Evolutionary conservation across 2,329 filamentous ascomycete genomes (phyloP).

Genomic region (Rutstroemia sp.): DNA sequence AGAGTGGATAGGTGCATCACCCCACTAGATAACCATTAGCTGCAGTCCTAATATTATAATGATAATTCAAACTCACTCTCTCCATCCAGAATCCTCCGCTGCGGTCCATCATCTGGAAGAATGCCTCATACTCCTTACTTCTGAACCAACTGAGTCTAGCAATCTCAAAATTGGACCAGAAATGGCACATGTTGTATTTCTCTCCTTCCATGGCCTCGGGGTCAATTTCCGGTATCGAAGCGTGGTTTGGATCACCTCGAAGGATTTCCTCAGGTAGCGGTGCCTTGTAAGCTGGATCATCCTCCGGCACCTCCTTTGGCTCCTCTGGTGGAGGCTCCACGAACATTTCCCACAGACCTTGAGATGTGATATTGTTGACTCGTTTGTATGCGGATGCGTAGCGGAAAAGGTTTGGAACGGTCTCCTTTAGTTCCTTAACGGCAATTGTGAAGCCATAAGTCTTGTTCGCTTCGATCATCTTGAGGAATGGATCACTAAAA

Average conservation of each 20-base stretch:
- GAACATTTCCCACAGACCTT: conserved; percentile 99
- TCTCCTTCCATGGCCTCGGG: conserved; percentile 94
- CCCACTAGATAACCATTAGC: conserved; percentile 59
- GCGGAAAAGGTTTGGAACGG: conserved; percentile 95
- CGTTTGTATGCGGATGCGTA: conserved; percentile 98
- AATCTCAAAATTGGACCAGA: conserved; percentile 99
- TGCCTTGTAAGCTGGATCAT: conserved; percentile 47
- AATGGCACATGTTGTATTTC: conserved; percentile 99
- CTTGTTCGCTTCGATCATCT: conserved; percentile 92
- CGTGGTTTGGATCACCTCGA: conserved; percentile 63
- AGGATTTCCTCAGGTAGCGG: conserved; percentile 75
- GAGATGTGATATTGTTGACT: conserved; percentile 78
- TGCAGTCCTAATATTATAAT: conserved; percentile 1
- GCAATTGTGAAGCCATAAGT: conserved; percentile 99
- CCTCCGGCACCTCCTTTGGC: conserved; percentile 46
- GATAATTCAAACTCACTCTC: conserved; percentile 52
- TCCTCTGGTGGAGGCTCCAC: conserved; percentile 65
- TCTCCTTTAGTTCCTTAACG: conserved; percentile 95
- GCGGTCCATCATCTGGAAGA: conserved; percentile 98
- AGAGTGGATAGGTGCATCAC: conserved; percentile 96
- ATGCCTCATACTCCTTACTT: conserved; percentile 94
- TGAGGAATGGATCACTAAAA: conserved; percentile 79
- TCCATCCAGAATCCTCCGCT: conserved; percentile 99
- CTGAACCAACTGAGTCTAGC: conserved; percentile 91
- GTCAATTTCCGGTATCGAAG: conserved; percentile 72